phyloP scores from a whole-genome alignment of 1,284 basidiomycete species.

The Irpex sp. region DNA sequence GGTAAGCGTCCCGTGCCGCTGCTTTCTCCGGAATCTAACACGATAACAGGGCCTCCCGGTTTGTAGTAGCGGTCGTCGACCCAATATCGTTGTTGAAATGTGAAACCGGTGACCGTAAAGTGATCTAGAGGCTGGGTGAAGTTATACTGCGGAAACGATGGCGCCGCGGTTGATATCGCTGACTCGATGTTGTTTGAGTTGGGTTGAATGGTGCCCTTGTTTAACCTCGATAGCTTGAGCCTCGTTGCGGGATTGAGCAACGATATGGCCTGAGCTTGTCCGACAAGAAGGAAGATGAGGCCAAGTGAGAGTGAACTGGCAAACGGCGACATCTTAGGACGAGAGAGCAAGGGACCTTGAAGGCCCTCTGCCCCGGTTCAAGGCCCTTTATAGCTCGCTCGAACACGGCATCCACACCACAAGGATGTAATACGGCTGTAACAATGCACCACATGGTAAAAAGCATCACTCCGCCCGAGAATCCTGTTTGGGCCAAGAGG shows the following conservation, averaged over 20 bases:
- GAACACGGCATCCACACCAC: too few species aligned
- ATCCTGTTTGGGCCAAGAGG: too few species aligned
- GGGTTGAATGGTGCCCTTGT: background rate
- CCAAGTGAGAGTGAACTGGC: background rate
- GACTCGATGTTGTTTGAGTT: background rate
- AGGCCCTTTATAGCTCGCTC: too few species aligned
- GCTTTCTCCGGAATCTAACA: slow-evolving; percentile 81
- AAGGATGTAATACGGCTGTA: too few species aligned
- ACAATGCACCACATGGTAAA: too few species aligned
- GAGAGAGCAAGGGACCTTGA: too few species aligned
- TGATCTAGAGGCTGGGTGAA: slow-evolving; percentile 86
- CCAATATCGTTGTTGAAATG: slow-evolving; percentile 80
- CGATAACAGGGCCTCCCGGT: slow-evolving; percentile 70
- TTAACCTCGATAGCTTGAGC: background rate
- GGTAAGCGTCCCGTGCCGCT: slow-evolving; percentile 62
- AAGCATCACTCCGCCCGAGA: too few species aligned
- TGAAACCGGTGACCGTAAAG: slow-evolving; percentile 45
- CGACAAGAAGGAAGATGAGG: background rate
- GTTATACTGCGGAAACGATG: slow-evolving; percentile 17
- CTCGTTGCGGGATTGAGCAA: background rate
- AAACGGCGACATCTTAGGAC: too few species aligned
- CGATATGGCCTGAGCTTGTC: background rate
- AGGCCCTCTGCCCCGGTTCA: too few species aligned
- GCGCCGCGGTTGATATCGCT: background rate
- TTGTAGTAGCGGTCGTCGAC: slow-evolving; percentile 76